Base-by-base conservation (phyloP, 306 rosid species). In the Lablab purpureus region DNA sequence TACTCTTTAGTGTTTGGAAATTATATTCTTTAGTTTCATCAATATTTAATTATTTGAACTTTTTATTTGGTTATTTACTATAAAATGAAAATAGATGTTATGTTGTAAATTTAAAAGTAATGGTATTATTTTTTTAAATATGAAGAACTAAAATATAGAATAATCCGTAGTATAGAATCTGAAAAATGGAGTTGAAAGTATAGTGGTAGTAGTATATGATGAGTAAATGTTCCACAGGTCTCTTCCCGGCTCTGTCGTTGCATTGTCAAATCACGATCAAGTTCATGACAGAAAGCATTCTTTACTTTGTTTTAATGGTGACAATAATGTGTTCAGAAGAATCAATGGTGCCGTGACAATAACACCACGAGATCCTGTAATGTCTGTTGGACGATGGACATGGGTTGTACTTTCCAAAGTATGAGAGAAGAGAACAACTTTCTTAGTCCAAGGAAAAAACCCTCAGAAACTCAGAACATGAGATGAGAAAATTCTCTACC, bases 191-290 rank as follows among this genome's bases (percentile, higher is more conserved):
- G 12, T 62, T 6, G 67, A 62, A 62, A 62, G 43, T 17, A 14
- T 7, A 7, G 23, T 62, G 43, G 7, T 8, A 32, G 7, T 8
- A 32, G 23, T 32, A 15, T 10, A 0, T 43, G 2, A 56, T 0
- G 40, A 72, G 72, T 54, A 73, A 43, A 63, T 78, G 72, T 18
- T 55, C 46, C 27, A 52, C 69, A 71, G 32, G 21, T 56, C 27
- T 74, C 78, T 69, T 67, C 5, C 71, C 52, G 59, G 5, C n/a
- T 50, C 67, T 66, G 74, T 30, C 34, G 50, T 49, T 28, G 55
- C 84, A 59, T 79, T 74, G 79, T 50, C 64, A 74, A 84, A 37
- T 41, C 68, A 71, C 12, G 54, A 69, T 47, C 34, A 70, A 76
- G 60, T 82, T 69, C 17, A 51, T 30, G 59, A 27, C 50, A 59